phyloP scores from a whole-genome alignment of 805 yeast species.

The Pichia californica region DNA sequence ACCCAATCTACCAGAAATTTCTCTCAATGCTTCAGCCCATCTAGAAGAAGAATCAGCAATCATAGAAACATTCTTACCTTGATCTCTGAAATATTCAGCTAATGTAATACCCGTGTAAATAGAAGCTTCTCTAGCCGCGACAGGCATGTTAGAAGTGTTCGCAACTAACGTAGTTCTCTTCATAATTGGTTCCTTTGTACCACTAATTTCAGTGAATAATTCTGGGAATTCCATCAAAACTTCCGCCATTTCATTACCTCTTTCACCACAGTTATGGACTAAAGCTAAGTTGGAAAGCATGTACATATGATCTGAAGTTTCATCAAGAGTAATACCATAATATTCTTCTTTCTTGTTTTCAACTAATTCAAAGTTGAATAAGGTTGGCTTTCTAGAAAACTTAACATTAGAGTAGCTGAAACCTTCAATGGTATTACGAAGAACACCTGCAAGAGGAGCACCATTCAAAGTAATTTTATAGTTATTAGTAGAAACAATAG shows the following conservation, averaged over 20 bases:
- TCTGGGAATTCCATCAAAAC: slow-evolving; percentile 99
- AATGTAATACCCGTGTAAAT: slow-evolving; percentile 98
- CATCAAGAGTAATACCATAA: slow-evolving; percentile 37
- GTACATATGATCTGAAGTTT: slow-evolving; percentile 37
- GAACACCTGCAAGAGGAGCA: slow-evolving; percentile 22
- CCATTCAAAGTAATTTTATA: slow-evolving; percentile 18
- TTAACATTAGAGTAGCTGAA: too few species aligned
- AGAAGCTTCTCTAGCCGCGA: slow-evolving; percentile 99
- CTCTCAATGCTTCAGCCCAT: slow-evolving; percentile 99
- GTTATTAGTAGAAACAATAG: slow-evolving; percentile 20
- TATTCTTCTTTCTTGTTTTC: slow-evolving; percentile 30
- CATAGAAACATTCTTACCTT: slow-evolving; percentile 98
- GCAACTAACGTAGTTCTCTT: slow-evolving; percentile 99
- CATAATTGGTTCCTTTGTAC: slow-evolving; percentile 97
- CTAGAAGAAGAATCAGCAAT: slow-evolving; percentile 99
- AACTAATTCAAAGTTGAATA: slow-evolving; percentile 28
- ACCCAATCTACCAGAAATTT: slow-evolving; percentile 99
- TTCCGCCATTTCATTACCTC: slow-evolving; percentile 99
- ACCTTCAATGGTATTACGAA: too few species aligned
- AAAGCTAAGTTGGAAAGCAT: slow-evolving; percentile 33
- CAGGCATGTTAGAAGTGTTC: slow-evolving; percentile 99
- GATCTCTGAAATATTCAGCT: slow-evolving; percentile 99
- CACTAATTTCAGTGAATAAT: slow-evolving; percentile 81
- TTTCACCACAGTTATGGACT: slow-evolving; percentile 53
- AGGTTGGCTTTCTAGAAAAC: slow-evolving; percentile 20